Evolutionary conservation across 2,329 filamentous ascomycete species (phyloP).

Genomic region (Chaetomiaceae sp.): DNA sequence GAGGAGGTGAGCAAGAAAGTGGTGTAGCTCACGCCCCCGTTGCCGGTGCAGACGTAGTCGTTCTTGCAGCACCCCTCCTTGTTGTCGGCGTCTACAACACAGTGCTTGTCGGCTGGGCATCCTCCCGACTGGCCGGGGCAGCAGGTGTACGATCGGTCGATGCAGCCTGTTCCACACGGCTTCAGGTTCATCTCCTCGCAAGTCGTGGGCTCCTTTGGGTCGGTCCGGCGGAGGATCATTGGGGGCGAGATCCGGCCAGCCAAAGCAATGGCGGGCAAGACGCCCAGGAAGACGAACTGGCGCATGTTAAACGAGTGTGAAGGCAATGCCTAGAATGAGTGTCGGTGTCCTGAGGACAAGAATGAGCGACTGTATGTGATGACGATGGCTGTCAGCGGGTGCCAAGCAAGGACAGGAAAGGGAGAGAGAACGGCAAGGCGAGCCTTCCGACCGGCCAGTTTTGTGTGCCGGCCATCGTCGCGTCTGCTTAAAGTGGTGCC

Average conservation of each 20-base stretch:
- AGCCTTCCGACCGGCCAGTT: background rate
- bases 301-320: conserved; percentile 14
- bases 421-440: background rate
- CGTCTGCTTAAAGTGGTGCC: background rate
- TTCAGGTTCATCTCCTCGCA: conserved; percentile 9
- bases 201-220: background rate
- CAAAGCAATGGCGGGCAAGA: conserved; percentile 16
- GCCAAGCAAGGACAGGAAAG: background rate
- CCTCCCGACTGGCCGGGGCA: conserved; percentile 7
- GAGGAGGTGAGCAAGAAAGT: background rate
- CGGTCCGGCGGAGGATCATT: conserved; percentile 5
- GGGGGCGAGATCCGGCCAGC: conserved; percentile 2
- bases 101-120: background rate
- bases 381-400: background rate
- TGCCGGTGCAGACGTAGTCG: conserved; percentile 7
- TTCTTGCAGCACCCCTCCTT: conserved; percentile 11
- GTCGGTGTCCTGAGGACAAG: conserved; percentile 2
- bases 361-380: conserved; percentile 10
- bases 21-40: conserved; percentile 7
- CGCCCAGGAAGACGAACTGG: conserved; percentile 18
- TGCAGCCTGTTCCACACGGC: conserved; percentile 13
- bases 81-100: conserved; percentile 6
- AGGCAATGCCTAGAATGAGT: background rate
- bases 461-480: background rate
- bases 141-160: conserved; percentile 7